Evolutionary conservation across 2,329 filamentous ascomycete species (phyloP), one percentile per base, ranked within the genome.

Genomic region (Botrytis fabae): DNA sequence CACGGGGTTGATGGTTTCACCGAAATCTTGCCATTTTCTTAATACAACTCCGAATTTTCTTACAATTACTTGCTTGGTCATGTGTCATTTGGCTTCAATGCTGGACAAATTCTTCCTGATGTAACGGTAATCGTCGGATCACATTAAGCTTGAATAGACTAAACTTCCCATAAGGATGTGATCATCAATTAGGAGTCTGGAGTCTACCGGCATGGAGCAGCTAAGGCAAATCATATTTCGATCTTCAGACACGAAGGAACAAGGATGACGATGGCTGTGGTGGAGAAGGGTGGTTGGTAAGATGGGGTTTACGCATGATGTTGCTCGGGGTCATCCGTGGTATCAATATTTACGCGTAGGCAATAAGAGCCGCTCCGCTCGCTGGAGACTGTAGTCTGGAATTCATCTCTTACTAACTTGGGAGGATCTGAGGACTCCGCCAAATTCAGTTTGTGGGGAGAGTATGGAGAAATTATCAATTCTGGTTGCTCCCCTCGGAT

Each of bases 1-100:
- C 70, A 72, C 51, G 70, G 70, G 70, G 70, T 68, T 48, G 12
- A 72, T 68, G 28, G 60, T 72, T 66, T 59, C 48, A 42, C 61
- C 48, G 61, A 57, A 60, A 18, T 22, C 20, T 35, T 68, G n/a
- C 70, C 20, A 60, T 48, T 18, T 35, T 51, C n/a, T 28, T 48
- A 22, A 38, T 32, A 20, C 8, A 51, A 32, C 20, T 65, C 48
- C 44, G 28, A 57, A 22, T 25, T 42, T 66, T 54, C 44, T 32
- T 2, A 51, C 20, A 22, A 51, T 65, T 35, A 9, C 63, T 66
- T 63, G 16, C 61, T 63, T 38, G 32, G 42, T 32, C 22, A 9
- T 44, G 28, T 40, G 14, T 40, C 22, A 35, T 48, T n/a, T 32
- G 59, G 48, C 38, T 20, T 40, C 40, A 57, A 64, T 61, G 7